Evolutionary conservation across 192 early-diverging fungal species (phyloP), one percentile per base, ranked within the genome.

Genomic region (Geranomyces michiganensis): DNA sequence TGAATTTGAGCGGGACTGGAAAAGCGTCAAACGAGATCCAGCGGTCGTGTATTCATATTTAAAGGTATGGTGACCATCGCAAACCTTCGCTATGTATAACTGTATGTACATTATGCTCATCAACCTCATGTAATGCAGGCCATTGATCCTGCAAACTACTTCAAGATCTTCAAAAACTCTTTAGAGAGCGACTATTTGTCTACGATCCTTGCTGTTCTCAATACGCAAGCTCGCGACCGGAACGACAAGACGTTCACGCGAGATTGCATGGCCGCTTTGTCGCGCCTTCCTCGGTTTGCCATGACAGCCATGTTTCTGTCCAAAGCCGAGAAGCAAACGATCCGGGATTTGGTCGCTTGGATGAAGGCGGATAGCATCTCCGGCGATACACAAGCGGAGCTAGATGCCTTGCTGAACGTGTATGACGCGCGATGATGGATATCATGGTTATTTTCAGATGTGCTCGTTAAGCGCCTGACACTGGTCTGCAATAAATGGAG

Each of bases 1-100:
- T 68, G 91, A 92, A 56, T 91, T 92, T 69, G 87, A 91, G 61
- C 76, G 88, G 8, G 87, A 90, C 58, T 92, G 90, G 90, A 88
- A 87, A 65, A 81, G 78, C 56, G 79, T 85, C 27, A 84, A 80
- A 61, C 56, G 65, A 59, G 83, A 86, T 10, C 68, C 71, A 22
- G 73, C 76, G 13, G 59, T 78, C 10, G 62, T 89, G 15, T 91
- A 88, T 67, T 62, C 74, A 1, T 88, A 89, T 55, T 69, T 92
- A 45, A 88, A 90, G 79, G 89, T 90, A 80, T 6, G 58, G 3
- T 53, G 4, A 4, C 24, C 4, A 26, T 53, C 51, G 4, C 51
- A 3, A 53, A 26, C 3, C 36, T 41, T 41, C 36, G 3, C 36
- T 41, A 41, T n/a, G 4, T 55, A 27, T 55, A 24, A 3, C 15